Evolutionary conservation across 2,329 filamentous ascomycete genomes (phyloP), one percentile per base, ranked within the genome.

Genomic region (Aspergillus costaricaensis): DNA sequence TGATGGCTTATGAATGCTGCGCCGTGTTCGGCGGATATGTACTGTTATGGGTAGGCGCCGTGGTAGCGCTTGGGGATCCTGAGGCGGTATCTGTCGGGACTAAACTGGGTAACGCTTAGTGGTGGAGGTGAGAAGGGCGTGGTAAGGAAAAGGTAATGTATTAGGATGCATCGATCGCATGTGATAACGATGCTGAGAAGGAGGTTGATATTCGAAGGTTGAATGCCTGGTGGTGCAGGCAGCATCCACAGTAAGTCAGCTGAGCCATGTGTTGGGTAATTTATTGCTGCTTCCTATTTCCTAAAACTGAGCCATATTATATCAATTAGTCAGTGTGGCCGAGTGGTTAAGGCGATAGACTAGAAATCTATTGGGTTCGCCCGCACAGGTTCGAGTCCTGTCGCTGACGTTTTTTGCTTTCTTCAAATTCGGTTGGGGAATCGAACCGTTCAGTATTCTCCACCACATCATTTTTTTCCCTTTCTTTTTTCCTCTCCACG

Each of bases 321-420:
- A 44, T 44, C 41, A 44, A 44, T 21, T 44, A 44, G 41, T 44
- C 41, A 44, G 41, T 44, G 41, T 44, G 41, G 41, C 41, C 41
- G 41, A 44, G 41, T 44, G 41, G 41, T 44, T 44, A 44, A 44
- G 41, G 41, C 41, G 41, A 44, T 44, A 44, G 41, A 44, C 41
- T 44, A 44, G 41, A 44, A 44, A 30, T 30, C 27, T 30, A 30
- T 30, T 30, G 27, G 56, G 60, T 62, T 62, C 60, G 60, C 60
- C 56, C 57, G 60, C 60, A 62, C 60, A 62, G 60, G 60, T 62
- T 62, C 60, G 60, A 62, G 60, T 62, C 60, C 60, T 62, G 60
- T 62, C 60, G 60, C 60, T 62, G 60, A 62, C 60, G 60, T 52
- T 84, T 86, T 47, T 52, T 55, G 10, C 10, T 23, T 21, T 44